phyloP scores from a whole-genome alignment of 805 yeast species.

The Wickerhamiella shivajii region DNA sequence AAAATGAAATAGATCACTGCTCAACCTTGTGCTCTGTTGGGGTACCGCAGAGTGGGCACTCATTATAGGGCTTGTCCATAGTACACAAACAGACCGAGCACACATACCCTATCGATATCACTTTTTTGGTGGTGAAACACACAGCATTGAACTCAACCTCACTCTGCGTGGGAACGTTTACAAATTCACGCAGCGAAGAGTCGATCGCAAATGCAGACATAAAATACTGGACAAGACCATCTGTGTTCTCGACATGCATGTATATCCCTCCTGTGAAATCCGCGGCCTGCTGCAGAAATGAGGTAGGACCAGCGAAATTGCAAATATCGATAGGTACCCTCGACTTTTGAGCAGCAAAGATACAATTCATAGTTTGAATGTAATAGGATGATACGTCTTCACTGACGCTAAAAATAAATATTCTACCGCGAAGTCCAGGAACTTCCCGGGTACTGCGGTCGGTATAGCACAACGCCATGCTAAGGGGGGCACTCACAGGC shows the following conservation, averaged over 20 bases:
- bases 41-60: slow-evolving; percentile 63
- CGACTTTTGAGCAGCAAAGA: slow-evolving; percentile 84
- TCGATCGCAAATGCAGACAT: slow-evolving; percentile 73
- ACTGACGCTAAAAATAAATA: slow-evolving; percentile 48
- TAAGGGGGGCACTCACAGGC: slow-evolving; percentile 52
- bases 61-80: slow-evolving; percentile 36
- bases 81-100: slow-evolving; percentile 89
- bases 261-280: slow-evolving; percentile 92
- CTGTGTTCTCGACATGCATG: slow-evolving; percentile 47
- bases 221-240: slow-evolving; percentile 71
- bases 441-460: slow-evolving; percentile 35
- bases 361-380: slow-evolving; percentile 87
- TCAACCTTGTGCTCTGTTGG: too few relatives aligned
- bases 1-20: too few relatives aligned
- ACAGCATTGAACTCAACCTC: slow-evolving; percentile 90
- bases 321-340: slow-evolving; percentile 83
- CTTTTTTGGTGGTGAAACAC: slow-evolving; percentile 78
- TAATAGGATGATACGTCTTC: slow-evolving; percentile 70
- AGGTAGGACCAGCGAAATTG: slow-evolving; percentile 55
- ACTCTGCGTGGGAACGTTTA: slow-evolving; percentile 68
- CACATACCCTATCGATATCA: slow-evolving; percentile 86
- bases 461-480: slow-evolving; percentile 66
- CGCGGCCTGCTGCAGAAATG: slow-evolving; percentile 87
- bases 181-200: slow-evolving; percentile 61
- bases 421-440: slow-evolving; percentile 44